Base-by-base conservation (phyloP, 805 yeast genomes). In the Lipomyces orientalis region DNA sequence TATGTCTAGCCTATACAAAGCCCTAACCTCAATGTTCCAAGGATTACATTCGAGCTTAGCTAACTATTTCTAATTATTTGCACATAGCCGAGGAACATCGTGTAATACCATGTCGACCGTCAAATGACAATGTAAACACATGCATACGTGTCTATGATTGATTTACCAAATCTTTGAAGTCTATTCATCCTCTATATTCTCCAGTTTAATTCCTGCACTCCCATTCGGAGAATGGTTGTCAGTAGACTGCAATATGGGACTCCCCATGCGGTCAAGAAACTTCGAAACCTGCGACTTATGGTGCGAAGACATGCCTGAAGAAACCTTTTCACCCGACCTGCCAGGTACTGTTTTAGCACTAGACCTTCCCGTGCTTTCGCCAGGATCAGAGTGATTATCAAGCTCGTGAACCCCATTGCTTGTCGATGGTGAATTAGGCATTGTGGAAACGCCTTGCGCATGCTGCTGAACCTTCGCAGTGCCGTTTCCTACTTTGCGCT, bases 211-310 rank as follows among this genome's bases (percentile, higher is more conserved):
- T 7, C 25, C 22, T 39, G 46, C 37, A 3, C 39, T 25, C 46
- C 25, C 59, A 1, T 31, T n/a, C 19, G n/a, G n/a, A 12, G 25
- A 35, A 34, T 16, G 9, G 37, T 34, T 56, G 34, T 31, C 34
- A 31, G 22, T 8, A 43, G 49, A 43, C 29, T 61, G 58, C 25
- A 52, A 34, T n/a, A 56, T 56, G 6, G 69, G 66, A 37, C 64
- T 62, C 52, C 69, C 69, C 25, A 64, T 56, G 10, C 70, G 67
- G 34, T 64, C 65, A 8, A 66, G 58, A 35, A 66, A 66, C 34
- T 66, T 66, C 25, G 67, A 60, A 9, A 66, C 67, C 58, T 66
- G 70, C 7, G 70, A 66, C 46, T 63, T 66, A 22, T 16, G 37
- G 22, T 61, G 55, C 1, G 64, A 66, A 10, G 64, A 60, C 60